Base-by-base conservation (phyloP, 192 early-diverging fungal genomes). In the Pecoramyces ruminantium region DNA sequence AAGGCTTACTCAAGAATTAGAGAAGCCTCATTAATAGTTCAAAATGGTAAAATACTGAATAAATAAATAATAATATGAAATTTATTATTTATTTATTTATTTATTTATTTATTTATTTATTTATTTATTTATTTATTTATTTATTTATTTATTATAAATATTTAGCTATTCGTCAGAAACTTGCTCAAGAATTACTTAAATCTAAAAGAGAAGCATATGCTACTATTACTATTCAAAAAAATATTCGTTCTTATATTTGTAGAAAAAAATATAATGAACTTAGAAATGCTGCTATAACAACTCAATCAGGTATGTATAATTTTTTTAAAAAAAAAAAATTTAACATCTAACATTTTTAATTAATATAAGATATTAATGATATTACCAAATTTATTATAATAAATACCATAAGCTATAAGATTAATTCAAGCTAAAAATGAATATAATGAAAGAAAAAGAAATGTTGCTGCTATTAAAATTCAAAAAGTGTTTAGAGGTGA, bases 381-480 rank as follows among this genome's bases (percentile, higher is more conserved):
- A 34, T 34, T 6, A 6, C 30, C 3, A 6, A 34, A 6, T 34
- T 6, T 34, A 34, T 34, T 6, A 34, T 34, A 34, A 34, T 34
- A 34, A 14, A 51, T 51, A 67, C 9, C 9, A 67, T 27, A n/a
- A 67, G 51, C 51, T 0, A n/a, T 67, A n/a, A 67, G 51, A 67
- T 67, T 67, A n/a, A 67, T 67, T 67, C 17, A 67, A n/a, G 51
- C 51, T n/a, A 67, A 67, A 21, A 67, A 67, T 67, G 51, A 67
- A 38, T 94, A 91, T 87, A 82, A 87, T 38, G 83, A 78, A 18
- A 77, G 90, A 79, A 93, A 92, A 34, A 82, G 92, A 77, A 86
- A 86, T 30, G 81, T 79, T 29, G 95, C 95, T 0, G 95, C 96
- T 0, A 91, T 89, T 39, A 88, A 84, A 42, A 92, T 99, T 79